Evolutionary conservation across 2,329 filamentous ascomycete species (phyloP).

Genomic region (Aspergillus phoenicis): DNA sequence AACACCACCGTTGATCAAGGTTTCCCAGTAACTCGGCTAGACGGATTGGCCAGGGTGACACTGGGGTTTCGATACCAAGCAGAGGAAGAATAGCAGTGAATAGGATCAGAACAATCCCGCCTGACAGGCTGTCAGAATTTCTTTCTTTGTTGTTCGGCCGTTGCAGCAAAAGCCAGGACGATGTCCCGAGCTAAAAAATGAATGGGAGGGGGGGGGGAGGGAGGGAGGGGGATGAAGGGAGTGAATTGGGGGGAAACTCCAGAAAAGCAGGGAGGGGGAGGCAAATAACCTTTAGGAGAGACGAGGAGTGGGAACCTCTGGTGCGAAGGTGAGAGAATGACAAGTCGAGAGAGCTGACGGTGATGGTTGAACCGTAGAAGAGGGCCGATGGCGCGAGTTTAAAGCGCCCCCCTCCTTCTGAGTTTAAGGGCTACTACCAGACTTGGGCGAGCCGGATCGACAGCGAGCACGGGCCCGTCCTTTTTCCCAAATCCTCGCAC

Average conservation of each 20-base stretch:
- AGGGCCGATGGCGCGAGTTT: conserved; percentile 25
- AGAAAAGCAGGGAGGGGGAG: conserved; percentile 21
- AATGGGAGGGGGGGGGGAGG: conserved; percentile 1
- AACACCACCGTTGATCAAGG: conserved; percentile 24
- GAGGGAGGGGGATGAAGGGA: conserved; percentile 4
- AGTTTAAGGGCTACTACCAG: conserved; percentile 31
- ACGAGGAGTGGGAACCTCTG: conserved; percentile 11
- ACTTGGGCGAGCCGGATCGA: conserved; percentile 31
- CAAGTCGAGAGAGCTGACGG: conserved; percentile 24
- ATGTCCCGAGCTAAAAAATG: conserved; percentile 15
- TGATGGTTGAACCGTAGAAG: conserved; percentile 24
- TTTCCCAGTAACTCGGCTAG: conserved; percentile 20
- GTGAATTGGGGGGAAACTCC: not conserved
- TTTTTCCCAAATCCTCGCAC: conserved; percentile 13
- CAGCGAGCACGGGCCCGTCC: conserved; percentile 28
- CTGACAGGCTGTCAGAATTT: not conserved
- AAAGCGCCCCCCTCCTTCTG: conserved; percentile 22
- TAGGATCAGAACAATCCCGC: not conserved
- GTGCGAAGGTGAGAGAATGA: conserved; percentile 21
- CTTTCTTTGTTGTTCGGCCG: not conserved
- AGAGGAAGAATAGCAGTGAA: not conserved
- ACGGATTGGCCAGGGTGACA: conserved; percentile 12
- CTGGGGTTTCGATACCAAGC: conserved; percentile 6
- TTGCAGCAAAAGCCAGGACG: not conserved
- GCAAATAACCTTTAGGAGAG: conserved; percentile 21